These are phyloP conservation scores for Plasmodium fragile DNA, from an alignment of 169 alveolate genomes.

Conservation along the genomic window DNA sequence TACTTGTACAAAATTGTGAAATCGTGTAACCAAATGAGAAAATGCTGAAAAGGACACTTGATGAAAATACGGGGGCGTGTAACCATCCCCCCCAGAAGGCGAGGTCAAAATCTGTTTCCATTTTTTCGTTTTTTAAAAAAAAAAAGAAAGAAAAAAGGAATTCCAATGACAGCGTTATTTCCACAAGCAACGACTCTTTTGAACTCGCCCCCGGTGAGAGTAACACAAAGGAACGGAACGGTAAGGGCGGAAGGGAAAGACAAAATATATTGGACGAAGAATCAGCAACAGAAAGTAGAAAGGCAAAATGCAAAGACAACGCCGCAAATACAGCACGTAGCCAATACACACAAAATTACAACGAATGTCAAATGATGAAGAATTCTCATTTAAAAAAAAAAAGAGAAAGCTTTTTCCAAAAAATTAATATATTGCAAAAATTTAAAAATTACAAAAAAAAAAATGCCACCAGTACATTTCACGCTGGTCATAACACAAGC, in stretches of 20 bases:
- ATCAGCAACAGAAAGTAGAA: background rate
- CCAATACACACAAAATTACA: background rate
- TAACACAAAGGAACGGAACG: background rate
- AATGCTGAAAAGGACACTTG: slow-evolving; percentile 17
- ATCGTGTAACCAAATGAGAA: background rate
- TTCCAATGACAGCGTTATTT: slow-evolving; percentile 10
- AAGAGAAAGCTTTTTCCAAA: slow-evolving; percentile 75
- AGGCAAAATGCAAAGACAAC: background rate
- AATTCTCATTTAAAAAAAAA: slow-evolving; percentile 24
- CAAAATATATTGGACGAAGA: background rate
- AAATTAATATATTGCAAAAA: slow-evolving; percentile 65
- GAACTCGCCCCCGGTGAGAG: background rate
- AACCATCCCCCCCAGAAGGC: background rate
- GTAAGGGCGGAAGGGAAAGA: background rate
- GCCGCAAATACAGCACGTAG: background rate
- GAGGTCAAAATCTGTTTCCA: slow-evolving; percentile 38
- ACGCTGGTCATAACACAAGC: background rate
- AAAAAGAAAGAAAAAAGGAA: slow-evolving; percentile 15
- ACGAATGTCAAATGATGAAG: background rate
- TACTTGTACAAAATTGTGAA: background rate
- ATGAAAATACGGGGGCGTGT: background rate
- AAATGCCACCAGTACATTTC: slow-evolving; percentile 55
- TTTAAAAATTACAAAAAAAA: slow-evolving; percentile 50
- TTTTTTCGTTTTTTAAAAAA: slow-evolving; percentile 52
- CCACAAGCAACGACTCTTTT: slow-evolving; percentile 11